Evolutionary conservation across 2,329 filamentous ascomycete species (phyloP), one percentile per base, ranked within the genome.

Genomic region (Alternaria gaisen): DNA sequence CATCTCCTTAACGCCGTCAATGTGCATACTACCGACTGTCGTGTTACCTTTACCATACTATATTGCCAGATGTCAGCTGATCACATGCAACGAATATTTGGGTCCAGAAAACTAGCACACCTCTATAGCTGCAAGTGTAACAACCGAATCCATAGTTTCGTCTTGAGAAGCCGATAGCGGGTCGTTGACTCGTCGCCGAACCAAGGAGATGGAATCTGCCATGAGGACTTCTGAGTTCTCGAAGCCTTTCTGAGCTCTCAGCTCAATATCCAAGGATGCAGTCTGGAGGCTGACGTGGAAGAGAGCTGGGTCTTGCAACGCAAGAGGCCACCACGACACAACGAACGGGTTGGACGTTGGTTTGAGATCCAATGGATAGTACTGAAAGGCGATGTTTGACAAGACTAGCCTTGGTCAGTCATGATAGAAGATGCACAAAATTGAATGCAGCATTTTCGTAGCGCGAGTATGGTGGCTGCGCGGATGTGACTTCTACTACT

Each of bases 241-340:
- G 58, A 87, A 87, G 0, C 86, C 85, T 55, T 80, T 85, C 53
- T 82, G 83, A 1, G 84, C 84, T 12, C 79, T 66, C 11, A 84
- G 61, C 65, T 88, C 86, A 30, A 86, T 81, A 58, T 88, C 85
- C 0, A 87, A 80, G 38, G 80, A 87, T 41, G 86, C 86, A 5
- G 86, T 87, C 67, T 87, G 86, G 12, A 88, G 76, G 3, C 85
- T 87, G 24, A 88, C 85, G 64, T 88, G 85, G 55, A 88, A 88
- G 1, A 88, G 66, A 5, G 84, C 84, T 0, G 86, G 84, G 56
- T 88, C 86, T 0, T 79, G 81, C 0, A 88, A 78, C 0, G 86
- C 85, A 1, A 85, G 77, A 0, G 86, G 86, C 85, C 86, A 88
- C 86, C 86, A 88, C 0, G 85, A 87, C 7, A 86, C 75, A 18